Conservation (phyloP, 2,329 filamentous ascomycete genomes). For the Trichophyton mentagrophytes region DNA sequence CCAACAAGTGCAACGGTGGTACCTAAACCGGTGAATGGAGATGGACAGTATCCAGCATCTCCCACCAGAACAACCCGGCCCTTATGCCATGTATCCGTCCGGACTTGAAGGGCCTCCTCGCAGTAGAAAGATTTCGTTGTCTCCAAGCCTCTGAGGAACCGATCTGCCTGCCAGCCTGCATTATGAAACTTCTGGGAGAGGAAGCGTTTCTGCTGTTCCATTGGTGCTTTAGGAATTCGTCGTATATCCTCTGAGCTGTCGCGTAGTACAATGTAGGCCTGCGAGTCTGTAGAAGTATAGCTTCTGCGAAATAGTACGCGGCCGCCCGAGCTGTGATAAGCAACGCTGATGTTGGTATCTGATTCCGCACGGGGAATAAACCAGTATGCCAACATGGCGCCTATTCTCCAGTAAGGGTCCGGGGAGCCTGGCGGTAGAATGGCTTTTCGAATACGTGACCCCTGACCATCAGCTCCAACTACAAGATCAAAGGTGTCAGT, state of each 20-base stretch:
- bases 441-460: constrained; percentile 37
- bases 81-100: constrained; percentile 20
- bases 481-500: constrained; percentile 39
- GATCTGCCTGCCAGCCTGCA: constrained; percentile 28
- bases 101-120: constrained; percentile 27
- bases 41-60: constrained; percentile 26
- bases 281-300: constrained; percentile 15
- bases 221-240: not conserved
- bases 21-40: constrained; percentile 25
- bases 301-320: constrained; percentile 17
- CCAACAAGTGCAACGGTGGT: constrained; percentile 26
- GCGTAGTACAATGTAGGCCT: constrained; percentile 15
- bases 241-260: not conserved
- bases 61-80: constrained; percentile 29
- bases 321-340: constrained; percentile 15
- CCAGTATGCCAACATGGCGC: constrained; percentile 20
- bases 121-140: constrained; percentile 34
- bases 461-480: constrained; percentile 44
- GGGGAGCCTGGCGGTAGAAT: constrained; percentile 22
- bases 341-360: constrained; percentile 13
- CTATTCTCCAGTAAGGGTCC: constrained; percentile 13
- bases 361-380: constrained; percentile 16
- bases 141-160: constrained; percentile 29
- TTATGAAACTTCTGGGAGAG: constrained; percentile 21
- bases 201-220: constrained; percentile 16